Conservation (phyloP, 352 stramenopile genomes). For the Pythium coloratum region DNA sequence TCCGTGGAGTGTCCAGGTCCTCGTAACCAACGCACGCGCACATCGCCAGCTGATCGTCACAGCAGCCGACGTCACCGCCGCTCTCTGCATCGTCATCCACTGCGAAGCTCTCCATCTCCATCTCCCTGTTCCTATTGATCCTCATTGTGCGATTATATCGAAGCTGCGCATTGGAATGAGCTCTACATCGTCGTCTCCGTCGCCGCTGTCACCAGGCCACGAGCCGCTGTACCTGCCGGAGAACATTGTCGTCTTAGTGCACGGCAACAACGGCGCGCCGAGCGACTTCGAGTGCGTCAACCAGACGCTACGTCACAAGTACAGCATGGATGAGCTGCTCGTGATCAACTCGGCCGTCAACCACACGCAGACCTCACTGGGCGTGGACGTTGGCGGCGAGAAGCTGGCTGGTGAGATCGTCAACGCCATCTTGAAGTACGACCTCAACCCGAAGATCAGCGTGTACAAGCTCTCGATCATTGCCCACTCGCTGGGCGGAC, state of each 20-base stretch:
- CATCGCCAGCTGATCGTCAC: neutral
- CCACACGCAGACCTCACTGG: constrained; percentile 58
- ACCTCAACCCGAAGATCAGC: constrained; percentile 46
- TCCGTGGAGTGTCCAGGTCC: neutral
- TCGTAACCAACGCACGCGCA: neutral
- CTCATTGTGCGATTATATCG: neutral
- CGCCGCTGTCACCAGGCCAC: constrained; percentile 42
- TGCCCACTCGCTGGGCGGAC: constrained; percentile 71
- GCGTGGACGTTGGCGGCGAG: constrained; percentile 63
- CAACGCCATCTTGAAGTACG: constrained; percentile 54
- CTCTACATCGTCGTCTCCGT: constrained; percentile 24
- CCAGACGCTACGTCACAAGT: constrained; percentile 43
- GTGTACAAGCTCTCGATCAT: constrained; percentile 73
- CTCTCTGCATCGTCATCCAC: neutral
- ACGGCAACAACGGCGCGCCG: constrained; percentile 80
- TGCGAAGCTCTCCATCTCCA: too few species aligned
- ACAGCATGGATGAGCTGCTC: constrained; percentile 46
- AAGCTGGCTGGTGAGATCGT: constrained; percentile 70
- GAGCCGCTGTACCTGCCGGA: constrained; percentile 47
- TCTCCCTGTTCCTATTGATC: neutral
- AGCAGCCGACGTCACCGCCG: neutral
- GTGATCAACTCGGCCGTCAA: constrained; percentile 72
- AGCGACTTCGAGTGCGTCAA: constrained; percentile 69
- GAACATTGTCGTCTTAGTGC: constrained; percentile 79
- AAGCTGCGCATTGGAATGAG: constrained; percentile 20